Base-by-base conservation (phyloP, 768 basidiomycete genomes). In the Lentinula aciculospora region DNA sequence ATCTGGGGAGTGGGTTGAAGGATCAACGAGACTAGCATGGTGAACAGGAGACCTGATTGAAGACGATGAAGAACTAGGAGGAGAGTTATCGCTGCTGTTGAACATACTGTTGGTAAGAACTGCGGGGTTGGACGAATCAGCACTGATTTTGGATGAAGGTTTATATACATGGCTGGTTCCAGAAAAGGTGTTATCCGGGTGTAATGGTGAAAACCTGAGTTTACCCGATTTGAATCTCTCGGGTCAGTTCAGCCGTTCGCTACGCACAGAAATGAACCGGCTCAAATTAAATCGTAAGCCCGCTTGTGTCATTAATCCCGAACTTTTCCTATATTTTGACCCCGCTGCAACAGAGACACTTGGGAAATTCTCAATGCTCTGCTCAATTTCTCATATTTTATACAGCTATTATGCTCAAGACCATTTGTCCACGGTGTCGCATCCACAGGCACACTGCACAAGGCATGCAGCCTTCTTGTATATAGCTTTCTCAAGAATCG, bases 1-100 rank as follows among this genome's bases (percentile, higher is more conserved):
- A 13, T 80, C 85, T 13, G 82, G 82, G 1, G 83, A 81, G 68
- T 90, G 89, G 0, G 72, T 66, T 0, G 83, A 68, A 17, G 86
- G 76, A 71, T 88, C 82, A 49, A 89, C 82, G 67, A 89, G 83
- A 61, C 73, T 75, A 0, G 80, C 78, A 10, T 67, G 70, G 69
- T 80, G 79, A 27, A 79, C 45, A 9, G 77, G 72, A 37, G 53
- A 61, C 25, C 42, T 54, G n/a, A 32, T 49, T 17, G 54, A 42
- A 8, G 61, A 57, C 6, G 47, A 53, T n/a, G 58, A 36, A 15
- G 54, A 56, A 10, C 53, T 28, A 25, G 36, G 37, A 29, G 49
- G 37, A 25, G 34, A 37, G 46, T 31, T 25, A n/a, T 46, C 45
- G 32, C 10, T 39, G 32, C 10, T 39, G 21, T 49, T 31, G 49